Percentiles rank a stretch among this genome's conserved stretches.
Evolutionary conservation across 2,329 filamentous ascomycete genomes (phyloP).

Genomic region (Didymella arachidicola): DNA sequence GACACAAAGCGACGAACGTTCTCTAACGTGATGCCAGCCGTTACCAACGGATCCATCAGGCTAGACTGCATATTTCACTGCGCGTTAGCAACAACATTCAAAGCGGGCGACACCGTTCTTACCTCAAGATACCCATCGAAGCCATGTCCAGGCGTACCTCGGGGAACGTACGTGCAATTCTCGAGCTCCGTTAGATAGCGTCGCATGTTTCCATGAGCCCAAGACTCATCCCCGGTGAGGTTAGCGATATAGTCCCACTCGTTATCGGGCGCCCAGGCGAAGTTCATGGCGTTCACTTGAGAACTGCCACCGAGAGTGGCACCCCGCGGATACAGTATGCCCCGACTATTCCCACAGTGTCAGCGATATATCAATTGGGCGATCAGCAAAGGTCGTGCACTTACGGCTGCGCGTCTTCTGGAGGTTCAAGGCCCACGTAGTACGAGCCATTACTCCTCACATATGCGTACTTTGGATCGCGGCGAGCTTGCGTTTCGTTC

Average conservation of each 20-base stretch:
- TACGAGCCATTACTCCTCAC: neutral
- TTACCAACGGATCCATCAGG: slow-evolving; percentile 11
- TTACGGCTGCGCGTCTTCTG: neutral
- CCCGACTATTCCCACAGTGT: neutral
- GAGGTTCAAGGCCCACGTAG: neutral
- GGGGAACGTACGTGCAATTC: slow-evolving; percentile 24
- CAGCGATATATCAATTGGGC: neutral
- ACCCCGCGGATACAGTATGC: slow-evolving; percentile 23
- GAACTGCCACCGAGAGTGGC: slow-evolving; percentile 24
- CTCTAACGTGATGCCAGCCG: neutral
- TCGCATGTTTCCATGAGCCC: slow-evolving; percentile 53
- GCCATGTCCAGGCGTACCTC: slow-evolving; percentile 26
- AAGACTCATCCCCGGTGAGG: slow-evolving; percentile 52
- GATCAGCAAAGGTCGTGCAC: neutral
- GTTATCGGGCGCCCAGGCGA: slow-evolving; percentile 61
- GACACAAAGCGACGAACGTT: neutral
- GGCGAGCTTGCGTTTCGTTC: neutral
- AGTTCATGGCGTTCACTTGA: slow-evolving; percentile 67
- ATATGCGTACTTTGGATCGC: neutral
- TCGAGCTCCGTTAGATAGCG: slow-evolving; percentile 4
- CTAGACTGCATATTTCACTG: neutral
- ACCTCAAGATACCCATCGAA: slow-evolving; percentile 20
- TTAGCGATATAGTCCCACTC: slow-evolving; percentile 65
- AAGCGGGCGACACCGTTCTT: neutral
- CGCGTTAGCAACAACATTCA: neutral